Percentiles rank a stretch among this genome's conserved stretches.
phyloP scores from a whole-genome alignment of 768 basidiomycete species.

The Boletus tomentosulus region DNA sequence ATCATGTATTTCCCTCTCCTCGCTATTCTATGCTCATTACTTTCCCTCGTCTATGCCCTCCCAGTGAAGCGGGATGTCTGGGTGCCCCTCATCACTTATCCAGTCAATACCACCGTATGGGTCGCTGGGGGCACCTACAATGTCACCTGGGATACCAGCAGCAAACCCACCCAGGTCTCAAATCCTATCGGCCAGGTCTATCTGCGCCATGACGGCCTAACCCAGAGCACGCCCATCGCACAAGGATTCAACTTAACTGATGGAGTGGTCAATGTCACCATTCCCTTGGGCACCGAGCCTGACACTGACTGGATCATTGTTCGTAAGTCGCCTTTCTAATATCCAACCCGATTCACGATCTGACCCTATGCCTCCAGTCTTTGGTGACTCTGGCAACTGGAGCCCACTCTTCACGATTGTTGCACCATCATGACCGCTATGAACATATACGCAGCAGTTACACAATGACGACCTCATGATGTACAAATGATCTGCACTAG shows the following conservation, averaged over 20 bases:
- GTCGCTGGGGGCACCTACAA: constrained; percentile 34
- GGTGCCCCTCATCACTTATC: constrained; percentile 40
- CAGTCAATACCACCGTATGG: constrained; percentile 38
- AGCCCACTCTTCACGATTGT: constrained; percentile 43
- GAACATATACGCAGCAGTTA: neutral
- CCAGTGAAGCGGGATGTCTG: constrained; percentile 45
- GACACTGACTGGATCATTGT: constrained; percentile 42
- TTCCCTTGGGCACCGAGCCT: constrained; percentile 36
- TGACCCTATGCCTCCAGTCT: constrained; percentile 33
- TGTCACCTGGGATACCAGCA: constrained; percentile 46
- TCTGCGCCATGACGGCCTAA: constrained; percentile 35
- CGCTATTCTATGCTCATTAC: constrained; percentile 14
- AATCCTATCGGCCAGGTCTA: constrained; percentile 41
- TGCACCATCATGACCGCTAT: constrained; percentile 15
- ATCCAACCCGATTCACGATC: neutral
- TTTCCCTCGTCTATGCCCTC: constrained; percentile 28
- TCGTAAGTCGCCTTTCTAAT: constrained; percentile 30
- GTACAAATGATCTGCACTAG: constrained; percentile 1
- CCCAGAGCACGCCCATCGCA: constrained; percentile 35
- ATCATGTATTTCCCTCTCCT: constrained; percentile 20
- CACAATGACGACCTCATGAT: constrained; percentile 15
- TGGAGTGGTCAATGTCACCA: constrained; percentile 35
- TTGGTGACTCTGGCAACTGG: constrained; percentile 53
- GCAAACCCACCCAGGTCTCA: constrained; percentile 44
- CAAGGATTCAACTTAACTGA: constrained; percentile 33